Conservation (phyloP, 139 green algal genomes). For the Nannochloris sp. region DNA sequence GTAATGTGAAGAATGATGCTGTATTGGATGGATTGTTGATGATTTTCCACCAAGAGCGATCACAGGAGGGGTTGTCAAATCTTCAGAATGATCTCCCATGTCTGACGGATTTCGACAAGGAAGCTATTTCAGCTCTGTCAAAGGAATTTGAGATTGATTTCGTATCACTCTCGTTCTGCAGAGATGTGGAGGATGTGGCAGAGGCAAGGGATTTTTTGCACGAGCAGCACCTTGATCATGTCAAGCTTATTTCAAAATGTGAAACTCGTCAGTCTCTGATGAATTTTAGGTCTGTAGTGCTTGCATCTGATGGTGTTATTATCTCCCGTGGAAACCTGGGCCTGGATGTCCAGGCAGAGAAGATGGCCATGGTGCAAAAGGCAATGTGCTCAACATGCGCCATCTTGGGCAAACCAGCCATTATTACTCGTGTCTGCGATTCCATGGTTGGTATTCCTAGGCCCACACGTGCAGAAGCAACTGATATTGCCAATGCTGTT, state of each 20-base stretch:
- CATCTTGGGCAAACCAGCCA: constrained; percentile 73
- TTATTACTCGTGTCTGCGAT: constrained; percentile 84
- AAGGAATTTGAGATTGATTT: constrained; percentile 59
- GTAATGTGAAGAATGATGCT: constrained; percentile 57
- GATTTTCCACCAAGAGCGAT: constrained; percentile 82
- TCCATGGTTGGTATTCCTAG: constrained; percentile 76
- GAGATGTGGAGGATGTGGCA: constrained; percentile 51
- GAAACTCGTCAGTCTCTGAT: constrained; percentile 61
- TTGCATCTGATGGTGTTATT: constrained; percentile 74
- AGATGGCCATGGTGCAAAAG: constrained; percentile 81
- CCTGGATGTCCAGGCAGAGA: constrained; percentile 77
- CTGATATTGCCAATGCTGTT: constrained; percentile 82
- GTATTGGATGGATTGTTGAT: constrained; percentile 81
- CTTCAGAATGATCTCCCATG: constrained; percentile 75
- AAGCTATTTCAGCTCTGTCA: constrained; percentile 22
- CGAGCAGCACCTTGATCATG: constrained; percentile 46
- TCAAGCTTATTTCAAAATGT: constrained; percentile 78
- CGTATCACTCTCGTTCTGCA: constrained; percentile 46
- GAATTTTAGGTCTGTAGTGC: constrained; percentile 65
- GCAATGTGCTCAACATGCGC: constrained; percentile 59
- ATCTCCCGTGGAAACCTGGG: constrained; percentile 81
- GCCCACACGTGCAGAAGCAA: constrained; percentile 83
- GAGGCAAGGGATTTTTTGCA: constrained; percentile 66
- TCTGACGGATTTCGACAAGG: constrained; percentile 64
- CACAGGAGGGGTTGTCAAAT: constrained; percentile 46